These are phyloP conservation scores for Geotrichum restrictum DNA, from an alignment of 1,139 yeast species.

Conservation along the genomic window DNA sequence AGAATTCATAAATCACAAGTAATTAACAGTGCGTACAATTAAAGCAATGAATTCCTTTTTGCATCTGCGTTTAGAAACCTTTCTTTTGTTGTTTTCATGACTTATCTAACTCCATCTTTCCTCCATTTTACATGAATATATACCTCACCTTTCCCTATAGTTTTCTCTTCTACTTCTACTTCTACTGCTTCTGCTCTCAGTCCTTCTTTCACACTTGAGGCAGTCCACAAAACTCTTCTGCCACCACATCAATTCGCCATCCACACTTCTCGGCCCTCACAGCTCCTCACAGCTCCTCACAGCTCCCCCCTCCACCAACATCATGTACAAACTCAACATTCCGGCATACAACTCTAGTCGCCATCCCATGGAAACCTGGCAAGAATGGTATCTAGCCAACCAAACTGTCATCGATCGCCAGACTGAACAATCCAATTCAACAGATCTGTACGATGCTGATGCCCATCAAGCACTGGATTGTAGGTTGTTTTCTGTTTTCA, in stretches of 20 bases:
- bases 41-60: neutral
- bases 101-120: neutral
- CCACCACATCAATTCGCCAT: too few relatives aligned
- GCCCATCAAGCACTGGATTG: slow-evolving; percentile 13
- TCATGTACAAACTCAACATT: slow-evolving; percentile 20
- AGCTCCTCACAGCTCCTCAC: too few relatives aligned
- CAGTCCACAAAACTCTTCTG: too few relatives aligned
- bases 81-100: neutral
- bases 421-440: slow-evolving; percentile 9
- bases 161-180: neutral
- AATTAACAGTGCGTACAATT: neutral
- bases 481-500: neutral
- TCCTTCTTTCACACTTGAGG: neutral
- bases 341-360: slow-evolving; percentile 31
- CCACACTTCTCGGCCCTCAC: too few relatives aligned
- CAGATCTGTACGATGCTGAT: slow-evolving; percentile 14
- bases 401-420: slow-evolving; percentile 23
- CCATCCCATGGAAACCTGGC: slow-evolving; percentile 38
- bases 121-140: neutral
- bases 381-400: slow-evolving; percentile 34
- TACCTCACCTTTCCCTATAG: neutral
- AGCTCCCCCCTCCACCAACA: neutral
- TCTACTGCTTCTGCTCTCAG: neutral
- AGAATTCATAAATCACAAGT: too few relatives aligned
- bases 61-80: neutral